Base-by-base conservation (phyloP, 768 basidiomycete genomes). In the Wakefieldia striispora region DNA sequence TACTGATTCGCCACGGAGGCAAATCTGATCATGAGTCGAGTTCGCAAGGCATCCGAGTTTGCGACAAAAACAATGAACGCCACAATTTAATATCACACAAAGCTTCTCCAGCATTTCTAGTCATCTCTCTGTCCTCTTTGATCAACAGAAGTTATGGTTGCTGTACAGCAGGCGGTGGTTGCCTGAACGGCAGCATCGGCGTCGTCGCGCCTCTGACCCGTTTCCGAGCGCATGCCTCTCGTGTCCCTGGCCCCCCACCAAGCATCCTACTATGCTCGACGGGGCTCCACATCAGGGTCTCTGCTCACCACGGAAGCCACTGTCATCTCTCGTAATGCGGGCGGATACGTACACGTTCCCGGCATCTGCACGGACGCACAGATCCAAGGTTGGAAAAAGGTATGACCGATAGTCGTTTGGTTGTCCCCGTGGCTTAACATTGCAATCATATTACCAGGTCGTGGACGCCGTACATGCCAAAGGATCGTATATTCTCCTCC, bases 361-460 rank as follows among this genome's bases (percentile, higher is more conserved):
- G 87, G 86, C 1, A 79, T 88, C 46, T 88, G 77, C 72, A 80
- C 62, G 17, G 62, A 75, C 3, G 80, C 76, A 20, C 88, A 91
- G 53, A 75, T 75, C 27, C 50, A 58, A 10, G 72, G 56, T 0
- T 83, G 82, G 82, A 80, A 76, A 56, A 56, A 63, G 57, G 77
- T 76, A 29, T 11, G 40, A 21, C 13, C 12, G 2, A 1, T 19
- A 9, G 23, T 29, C 6, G 23, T 23, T 23, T 23, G 23, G 23
- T 23, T 23, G 6, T 23, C 3, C 23, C 23, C 6, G 23, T 23
- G 23, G 23, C 6, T 45, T 21, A 27, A 10, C n/a, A 17, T 20
- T 9, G 2, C 21, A 23, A 23, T 23, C 23, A 23, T 23, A 23
- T 23, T 6, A 29, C 12, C 41, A 82, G 80, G 62, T 90, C 14